Evolutionary conservation across 306 rosid species (phyloP).

Genomic region (Biancaea sappan): DNA sequence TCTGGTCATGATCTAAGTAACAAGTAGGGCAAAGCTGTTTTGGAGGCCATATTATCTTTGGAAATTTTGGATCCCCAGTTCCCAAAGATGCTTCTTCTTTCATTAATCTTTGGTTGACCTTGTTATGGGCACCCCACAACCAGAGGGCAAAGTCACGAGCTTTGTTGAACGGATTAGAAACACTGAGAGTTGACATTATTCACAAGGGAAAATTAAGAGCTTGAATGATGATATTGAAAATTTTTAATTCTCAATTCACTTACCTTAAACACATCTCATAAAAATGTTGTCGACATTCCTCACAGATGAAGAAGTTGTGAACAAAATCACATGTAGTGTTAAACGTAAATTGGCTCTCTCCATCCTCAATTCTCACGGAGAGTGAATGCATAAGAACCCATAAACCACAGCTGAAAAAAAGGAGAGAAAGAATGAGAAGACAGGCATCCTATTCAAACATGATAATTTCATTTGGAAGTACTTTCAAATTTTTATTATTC

Average conservation of each 20-base stretch:
- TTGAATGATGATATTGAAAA: slow-evolving; percentile 30
- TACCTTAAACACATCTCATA: slow-evolving; percentile 86
- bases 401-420: slow-evolving; percentile 78
- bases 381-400: slow-evolving; percentile 98
- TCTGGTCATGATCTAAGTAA: slow-evolving; percentile 49
- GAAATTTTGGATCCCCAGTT: slow-evolving; percentile 93
- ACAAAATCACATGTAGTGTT: slow-evolving; percentile 79
- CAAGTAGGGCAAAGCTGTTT: slow-evolving; percentile 78
- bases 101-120: slow-evolving; percentile 74
- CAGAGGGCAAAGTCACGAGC: slow-evolving; percentile 81
- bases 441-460: slow-evolving; percentile 3
- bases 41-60: slow-evolving; percentile 91
- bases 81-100: slow-evolving; percentile 78
- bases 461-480: too few relatives aligned
- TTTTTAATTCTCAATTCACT: background rate
- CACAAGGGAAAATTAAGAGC: slow-evolving; percentile 3
- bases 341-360: slow-evolving; percentile 87
- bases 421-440: slow-evolving; percentile 22
- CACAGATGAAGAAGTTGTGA: slow-evolving; percentile 82
- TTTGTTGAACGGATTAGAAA: slow-evolving; percentile 75
- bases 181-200: slow-evolving; percentile 44
- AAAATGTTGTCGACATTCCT: slow-evolving; percentile 95
- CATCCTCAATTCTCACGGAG: slow-evolving; percentile 84
- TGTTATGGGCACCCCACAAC: slow-evolving; percentile 90
- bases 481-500: too few relatives aligned